Conservation (phyloP, 2,329 filamentous ascomycete genomes). For the Aspergillus awamori region DNA sequence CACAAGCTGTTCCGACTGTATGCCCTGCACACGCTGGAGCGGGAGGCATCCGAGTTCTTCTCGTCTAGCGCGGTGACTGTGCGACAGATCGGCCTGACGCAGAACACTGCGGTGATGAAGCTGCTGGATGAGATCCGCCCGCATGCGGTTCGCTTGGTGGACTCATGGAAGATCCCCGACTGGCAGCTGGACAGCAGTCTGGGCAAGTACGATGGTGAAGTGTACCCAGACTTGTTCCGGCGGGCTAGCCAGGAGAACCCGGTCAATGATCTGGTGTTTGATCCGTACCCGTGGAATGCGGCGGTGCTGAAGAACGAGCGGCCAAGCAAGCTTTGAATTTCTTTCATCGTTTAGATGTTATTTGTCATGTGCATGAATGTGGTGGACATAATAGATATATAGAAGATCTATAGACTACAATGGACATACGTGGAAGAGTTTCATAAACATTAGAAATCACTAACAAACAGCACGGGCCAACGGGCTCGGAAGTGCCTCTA, state of each 20-base stretch:
- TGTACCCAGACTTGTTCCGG: conserved; percentile 77
- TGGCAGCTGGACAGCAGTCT: conserved; percentile 75
- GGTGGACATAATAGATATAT: not conserved
- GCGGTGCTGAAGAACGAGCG: conserved; percentile 62
- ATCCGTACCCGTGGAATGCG: conserved; percentile 68
- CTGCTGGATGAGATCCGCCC: conserved; percentile 72
- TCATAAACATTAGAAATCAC: not conserved
- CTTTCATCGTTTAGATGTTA: not conserved
- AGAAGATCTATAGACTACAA: conserved; percentile 10
- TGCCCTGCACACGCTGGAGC: conserved; percentile 67
- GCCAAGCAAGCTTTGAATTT: conserved; percentile 42
- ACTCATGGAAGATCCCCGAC: conserved; percentile 76
- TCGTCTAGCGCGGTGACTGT: conserved; percentile 69
- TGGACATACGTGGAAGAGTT: not conserved
- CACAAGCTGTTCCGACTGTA: conserved; percentile 69
- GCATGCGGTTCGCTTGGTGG: conserved; percentile 71
- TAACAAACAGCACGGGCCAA: not conserved
- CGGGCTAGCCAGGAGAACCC: conserved; percentile 73
- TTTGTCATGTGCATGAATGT: not conserved
- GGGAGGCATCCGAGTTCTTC: conserved; percentile 73
- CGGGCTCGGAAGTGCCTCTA: not conserved
- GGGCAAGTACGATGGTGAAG: conserved; percentile 71
- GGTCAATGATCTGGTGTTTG: conserved; percentile 70
- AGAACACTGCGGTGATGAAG: conserved; percentile 68
- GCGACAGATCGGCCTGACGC: conserved; percentile 70